These are phyloP conservation scores for Saccharomycopsis lassenensis DNA, from an alignment of 805 yeast species.

Conservation along the genomic window DNA sequence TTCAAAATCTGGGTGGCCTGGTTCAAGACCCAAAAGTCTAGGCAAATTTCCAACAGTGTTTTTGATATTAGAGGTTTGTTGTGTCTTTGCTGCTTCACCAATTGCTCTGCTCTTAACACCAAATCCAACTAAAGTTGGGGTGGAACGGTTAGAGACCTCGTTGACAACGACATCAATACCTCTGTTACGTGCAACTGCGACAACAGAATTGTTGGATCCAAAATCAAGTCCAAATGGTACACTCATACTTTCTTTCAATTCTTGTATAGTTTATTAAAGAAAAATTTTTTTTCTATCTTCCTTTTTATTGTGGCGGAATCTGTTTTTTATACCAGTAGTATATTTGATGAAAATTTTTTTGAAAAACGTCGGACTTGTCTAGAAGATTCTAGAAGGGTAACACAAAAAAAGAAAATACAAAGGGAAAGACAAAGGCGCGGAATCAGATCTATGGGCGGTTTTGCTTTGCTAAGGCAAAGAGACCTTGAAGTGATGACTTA, in stretches of 20 bases:
- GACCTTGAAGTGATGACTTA: too few relatives aligned
- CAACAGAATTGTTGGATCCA: constrained; percentile 88
- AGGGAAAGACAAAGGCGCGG: too few relatives aligned
- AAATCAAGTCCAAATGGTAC: constrained; percentile 96
- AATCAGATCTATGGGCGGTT: too few relatives aligned
- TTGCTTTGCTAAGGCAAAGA: too few relatives aligned
- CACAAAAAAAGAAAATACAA: too few relatives aligned
- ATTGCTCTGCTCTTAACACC: constrained; percentile 81
- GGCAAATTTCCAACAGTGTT: constrained; percentile 93
- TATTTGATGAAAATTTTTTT: too few relatives aligned
- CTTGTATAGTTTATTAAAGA: too few relatives aligned
- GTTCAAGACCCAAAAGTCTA: constrained; percentile 77
- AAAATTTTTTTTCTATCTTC: too few relatives aligned
- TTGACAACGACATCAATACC: constrained; percentile 97
- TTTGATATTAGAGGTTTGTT: constrained; percentile 92
- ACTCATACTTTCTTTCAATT: constrained; percentile 45
- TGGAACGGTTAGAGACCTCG: constrained; percentile 95
- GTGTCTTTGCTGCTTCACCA: constrained; percentile 94
- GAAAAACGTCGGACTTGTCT: too few relatives aligned
- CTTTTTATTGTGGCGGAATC: too few relatives aligned
- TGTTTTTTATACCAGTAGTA: too few relatives aligned
- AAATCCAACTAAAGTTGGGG: constrained; percentile 88
- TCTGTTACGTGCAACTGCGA: constrained; percentile 95
- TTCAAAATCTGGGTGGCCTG: constrained; percentile 64
- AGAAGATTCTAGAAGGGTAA: too few relatives aligned